phyloP scores from a whole-genome alignment of 176 grass and related monocot genomes.

The Stipa capillata region DNA sequence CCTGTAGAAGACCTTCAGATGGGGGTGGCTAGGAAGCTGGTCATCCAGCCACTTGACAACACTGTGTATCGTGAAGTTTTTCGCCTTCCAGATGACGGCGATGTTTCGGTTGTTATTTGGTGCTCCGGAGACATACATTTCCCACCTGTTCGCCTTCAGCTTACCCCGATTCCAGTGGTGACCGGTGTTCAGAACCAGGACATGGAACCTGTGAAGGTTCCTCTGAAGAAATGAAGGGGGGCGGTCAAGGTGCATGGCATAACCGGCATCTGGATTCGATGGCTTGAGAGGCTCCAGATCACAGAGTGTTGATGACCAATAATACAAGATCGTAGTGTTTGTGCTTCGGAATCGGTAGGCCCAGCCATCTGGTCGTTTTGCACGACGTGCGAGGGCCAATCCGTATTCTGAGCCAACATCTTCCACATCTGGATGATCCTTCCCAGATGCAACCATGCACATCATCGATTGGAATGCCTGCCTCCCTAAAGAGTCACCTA shows the following conservation, averaged over 20 bases:
- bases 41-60: constrained; percentile 36
- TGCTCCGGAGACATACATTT: constrained; percentile 23
- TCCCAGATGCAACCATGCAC: constrained; percentile 44
- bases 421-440: constrained; percentile 29
- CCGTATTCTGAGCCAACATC: constrained; percentile 33
- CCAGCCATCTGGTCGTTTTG: constrained; percentile 42
- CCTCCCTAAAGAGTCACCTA: constrained; percentile 60
- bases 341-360: constrained; percentile 54
- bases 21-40: constrained; percentile 17
- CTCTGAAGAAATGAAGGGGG: constrained; percentile 35
- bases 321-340: constrained; percentile 58
- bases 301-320: constrained; percentile 62
- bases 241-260: constrained; percentile 66
- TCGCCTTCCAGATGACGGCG: constrained; percentile 20
- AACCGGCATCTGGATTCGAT: constrained; percentile 40
- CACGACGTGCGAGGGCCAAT: constrained; percentile 14
- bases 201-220: constrained; percentile 32
- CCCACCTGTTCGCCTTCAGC: constrained; percentile 33
- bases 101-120: constrained; percentile 13
- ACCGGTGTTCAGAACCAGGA: constrained; percentile 38
- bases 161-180: constrained; percentile 58
- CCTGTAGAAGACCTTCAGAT: constrained; percentile 38
- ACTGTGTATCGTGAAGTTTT: constrained; percentile 30
- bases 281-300: constrained; percentile 47
- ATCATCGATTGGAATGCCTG: constrained; percentile 66